phyloP scores from a whole-genome alignment of 441 rosid species.

The Syzygium syzygioides region DNA sequence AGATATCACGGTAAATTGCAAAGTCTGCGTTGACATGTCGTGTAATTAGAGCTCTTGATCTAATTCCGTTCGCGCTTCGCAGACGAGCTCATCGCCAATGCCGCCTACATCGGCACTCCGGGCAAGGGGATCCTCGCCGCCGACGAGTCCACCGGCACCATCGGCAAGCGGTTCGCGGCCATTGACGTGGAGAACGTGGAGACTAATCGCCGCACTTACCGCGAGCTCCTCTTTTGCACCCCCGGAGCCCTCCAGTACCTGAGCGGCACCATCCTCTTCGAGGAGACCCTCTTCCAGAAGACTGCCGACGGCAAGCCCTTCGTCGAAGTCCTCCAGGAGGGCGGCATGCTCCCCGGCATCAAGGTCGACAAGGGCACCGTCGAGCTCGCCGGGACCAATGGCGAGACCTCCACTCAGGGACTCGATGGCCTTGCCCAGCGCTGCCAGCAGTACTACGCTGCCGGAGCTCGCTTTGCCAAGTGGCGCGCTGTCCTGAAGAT shows the following conservation, averaged over 20 bases:
- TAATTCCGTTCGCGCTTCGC: neutral
- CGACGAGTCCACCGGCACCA: slow-evolving; percentile 16
- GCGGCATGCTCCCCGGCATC: slow-evolving; percentile 15
- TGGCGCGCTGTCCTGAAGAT: slow-evolving; percentile 18
- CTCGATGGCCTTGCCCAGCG: slow-evolving; percentile 15
- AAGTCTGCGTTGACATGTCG: neutral
- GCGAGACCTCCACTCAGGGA: slow-evolving; percentile 17
- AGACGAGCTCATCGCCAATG: slow-evolving; percentile 17
- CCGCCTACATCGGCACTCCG: slow-evolving; percentile 19
- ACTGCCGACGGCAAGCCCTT: slow-evolving; percentile 16
- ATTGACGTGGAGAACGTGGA: slow-evolving; percentile 14
- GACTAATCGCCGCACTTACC: slow-evolving; percentile 10
- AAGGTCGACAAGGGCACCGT: slow-evolving; percentile 21
- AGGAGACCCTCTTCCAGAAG: slow-evolving; percentile 16
- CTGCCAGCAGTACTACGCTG: slow-evolving; percentile 16
- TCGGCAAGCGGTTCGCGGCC: slow-evolving; percentile 13
- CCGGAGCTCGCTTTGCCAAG: slow-evolving; percentile 17
- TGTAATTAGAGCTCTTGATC: neutral
- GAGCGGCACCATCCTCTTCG: slow-evolving; percentile 19
- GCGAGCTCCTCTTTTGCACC: slow-evolving; percentile 18
- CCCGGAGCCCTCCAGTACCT: slow-evolving; percentile 17
- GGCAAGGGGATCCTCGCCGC: slow-evolving; percentile 22
- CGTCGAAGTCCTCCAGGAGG: slow-evolving; percentile 16
- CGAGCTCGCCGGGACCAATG: slow-evolving; percentile 14
- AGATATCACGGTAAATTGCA: slow-evolving; percentile 2